phyloP scores from a whole-genome alignment of 352 stramenopile genomes.

The Chrysophaeum taylorii region DNA sequence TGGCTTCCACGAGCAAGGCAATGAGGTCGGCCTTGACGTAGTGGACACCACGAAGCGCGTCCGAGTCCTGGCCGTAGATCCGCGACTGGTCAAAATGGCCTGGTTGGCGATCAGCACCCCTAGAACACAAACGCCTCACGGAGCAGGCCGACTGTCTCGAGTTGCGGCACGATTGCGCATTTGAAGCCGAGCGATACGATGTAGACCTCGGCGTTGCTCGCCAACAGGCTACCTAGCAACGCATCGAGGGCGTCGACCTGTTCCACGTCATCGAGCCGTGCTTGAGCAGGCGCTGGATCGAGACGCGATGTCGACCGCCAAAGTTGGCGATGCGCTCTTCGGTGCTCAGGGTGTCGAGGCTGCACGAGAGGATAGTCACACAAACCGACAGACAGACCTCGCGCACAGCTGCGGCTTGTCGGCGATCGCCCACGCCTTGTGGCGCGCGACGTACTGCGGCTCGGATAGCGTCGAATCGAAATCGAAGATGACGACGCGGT shows the following conservation, averaged over 20 bases:
- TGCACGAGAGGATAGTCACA: too few species aligned
- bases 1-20: neutral
- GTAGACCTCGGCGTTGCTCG: neutral
- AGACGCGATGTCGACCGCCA: too few species aligned
- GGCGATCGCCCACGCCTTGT: neutral
- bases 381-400: too few species aligned
- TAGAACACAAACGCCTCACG: too few species aligned
- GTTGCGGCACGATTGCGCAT: neutral
- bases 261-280: too few species aligned
- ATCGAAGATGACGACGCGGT: slow-evolving; percentile 12
- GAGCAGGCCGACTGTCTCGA: neutral
- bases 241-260: neutral
- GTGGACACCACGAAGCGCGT: neutral
- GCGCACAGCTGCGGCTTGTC: too few species aligned
- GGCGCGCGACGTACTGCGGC: neutral
- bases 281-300: too few species aligned
- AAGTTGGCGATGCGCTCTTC: neutral
- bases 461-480: slow-evolving; percentile 3
- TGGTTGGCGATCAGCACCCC: too few species aligned
- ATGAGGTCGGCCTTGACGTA: slow-evolving; percentile 8
- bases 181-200: neutral
- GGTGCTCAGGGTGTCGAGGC: neutral
- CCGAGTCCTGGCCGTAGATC: slow-evolving; percentile 5
- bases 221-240: neutral
- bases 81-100: neutral